Evolutionary conservation across 2,329 filamentous ascomycete species (phyloP).

Genomic region (Neocatenulostroma microsporum): DNA sequence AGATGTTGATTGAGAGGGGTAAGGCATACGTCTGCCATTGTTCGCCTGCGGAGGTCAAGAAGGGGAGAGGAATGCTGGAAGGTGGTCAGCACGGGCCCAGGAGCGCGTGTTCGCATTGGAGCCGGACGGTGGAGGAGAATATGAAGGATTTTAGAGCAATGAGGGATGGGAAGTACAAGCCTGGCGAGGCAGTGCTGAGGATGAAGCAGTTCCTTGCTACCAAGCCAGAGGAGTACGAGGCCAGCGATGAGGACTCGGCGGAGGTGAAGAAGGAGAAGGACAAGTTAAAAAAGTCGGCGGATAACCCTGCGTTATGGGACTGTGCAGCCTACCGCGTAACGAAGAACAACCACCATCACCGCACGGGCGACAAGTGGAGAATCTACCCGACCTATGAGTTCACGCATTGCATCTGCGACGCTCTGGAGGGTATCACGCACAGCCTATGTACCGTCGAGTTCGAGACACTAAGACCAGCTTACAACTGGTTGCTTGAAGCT

Average conservation of each 20-base stretch:
- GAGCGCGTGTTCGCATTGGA: slow-evolving; percentile 73
- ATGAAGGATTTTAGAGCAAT: slow-evolving; percentile 79
- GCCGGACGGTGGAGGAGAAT: slow-evolving; percentile 66
- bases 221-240: slow-evolving; percentile 28
- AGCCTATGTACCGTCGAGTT: slow-evolving; percentile 93
- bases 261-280: slow-evolving; percentile 29
- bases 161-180: slow-evolving; percentile 83
- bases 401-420: slow-evolving; percentile 78
- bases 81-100: slow-evolving; percentile 60
- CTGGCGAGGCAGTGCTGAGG: slow-evolving; percentile 72
- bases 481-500: slow-evolving; percentile 80
- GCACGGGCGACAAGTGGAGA: slow-evolving; percentile 75
- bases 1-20: slow-evolving; percentile 67
- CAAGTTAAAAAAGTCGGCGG: slow-evolving; percentile 41
- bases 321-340: slow-evolving; percentile 81
- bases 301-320: slow-evolving; percentile 97
- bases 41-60: slow-evolving; percentile 72
- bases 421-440: slow-evolving; percentile 85
- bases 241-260: slow-evolving; percentile 23
- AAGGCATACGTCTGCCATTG: slow-evolving; percentile 81
- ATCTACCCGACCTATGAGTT: slow-evolving; percentile 97
- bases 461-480: slow-evolving; percentile 72
- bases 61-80: slow-evolving; percentile 63
- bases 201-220: slow-evolving; percentile 81
- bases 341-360: slow-evolving; percentile 63